A percentile compares a stretch with the other conserved stretches of the same genome.
phyloP scores from a whole-genome alignment of 139 green algal species.

The Chloropicon primus region DNA sequence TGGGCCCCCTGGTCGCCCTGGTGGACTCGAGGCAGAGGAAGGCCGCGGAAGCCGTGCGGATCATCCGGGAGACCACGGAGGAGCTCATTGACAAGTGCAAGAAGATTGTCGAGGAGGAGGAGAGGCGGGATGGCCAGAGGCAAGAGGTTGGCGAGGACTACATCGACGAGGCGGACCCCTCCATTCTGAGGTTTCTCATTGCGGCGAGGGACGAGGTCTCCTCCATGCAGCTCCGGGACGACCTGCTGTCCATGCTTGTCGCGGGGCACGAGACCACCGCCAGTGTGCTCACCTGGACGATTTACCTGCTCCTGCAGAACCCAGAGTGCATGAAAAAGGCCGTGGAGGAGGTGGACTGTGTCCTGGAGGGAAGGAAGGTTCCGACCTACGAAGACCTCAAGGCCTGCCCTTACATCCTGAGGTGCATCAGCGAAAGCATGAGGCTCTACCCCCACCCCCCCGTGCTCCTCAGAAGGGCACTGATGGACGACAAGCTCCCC shows the following conservation, averaged over 20 bases:
- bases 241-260: constrained; percentile 97
- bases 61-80: constrained; percentile 81
- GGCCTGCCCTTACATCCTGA: constrained; percentile 71
- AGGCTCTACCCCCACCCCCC: constrained; percentile 96
- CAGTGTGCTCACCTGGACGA: constrained; percentile 90
- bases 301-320: constrained; percentile 81
- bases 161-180: constrained; percentile 80
- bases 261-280: constrained; percentile 98
- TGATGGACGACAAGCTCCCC: constrained; percentile 69
- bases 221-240: constrained; percentile 92
- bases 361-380: constrained; percentile 43
- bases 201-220: constrained; percentile 83
- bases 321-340: constrained; percentile 69
- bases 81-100: constrained; percentile 78
- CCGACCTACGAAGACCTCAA: constrained; percentile 52
- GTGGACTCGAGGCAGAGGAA: constrained; percentile 50
- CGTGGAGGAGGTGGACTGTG: constrained; percentile 68
- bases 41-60: constrained; percentile 59
- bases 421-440: constrained; percentile 94
- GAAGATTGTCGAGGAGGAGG: constrained; percentile 82
- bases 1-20: constrained; percentile 37
- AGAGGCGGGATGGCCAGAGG: constrained; percentile 52
- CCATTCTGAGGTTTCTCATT: constrained; percentile 90
- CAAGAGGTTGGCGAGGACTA: constrained; percentile 64
- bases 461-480: constrained; percentile 71